These are phyloP conservation scores for Cupressus sempervirens DNA, from an alignment of 75 land plant species.

Conservation along the genomic window DNA sequence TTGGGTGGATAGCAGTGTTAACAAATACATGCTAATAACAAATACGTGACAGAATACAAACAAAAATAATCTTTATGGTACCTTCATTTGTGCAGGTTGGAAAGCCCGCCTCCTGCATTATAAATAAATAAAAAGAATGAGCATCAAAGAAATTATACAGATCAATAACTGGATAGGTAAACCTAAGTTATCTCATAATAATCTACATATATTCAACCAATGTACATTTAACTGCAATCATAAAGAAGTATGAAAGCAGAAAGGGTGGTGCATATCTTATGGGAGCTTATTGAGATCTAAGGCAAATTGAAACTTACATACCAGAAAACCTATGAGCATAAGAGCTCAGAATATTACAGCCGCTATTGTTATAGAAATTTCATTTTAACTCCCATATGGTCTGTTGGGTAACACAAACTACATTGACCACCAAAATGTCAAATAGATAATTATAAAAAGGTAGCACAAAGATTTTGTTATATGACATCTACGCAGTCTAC, in stretches of 20 bases:
- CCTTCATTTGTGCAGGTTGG: slow-evolving; percentile 5
- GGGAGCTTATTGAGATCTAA: neutral
- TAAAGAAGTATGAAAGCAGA: neutral
- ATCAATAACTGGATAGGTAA: neutral
- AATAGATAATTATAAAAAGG: neutral
- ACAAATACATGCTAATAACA: neutral
- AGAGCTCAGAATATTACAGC: neutral
- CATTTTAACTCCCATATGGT: neutral
- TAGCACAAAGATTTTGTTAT: neutral
- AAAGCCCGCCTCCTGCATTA: slow-evolving; percentile 5
- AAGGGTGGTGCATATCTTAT: neutral
- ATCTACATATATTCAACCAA: neutral
- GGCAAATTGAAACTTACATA: neutral
- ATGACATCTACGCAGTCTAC: neutral
- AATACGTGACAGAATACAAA: neutral
- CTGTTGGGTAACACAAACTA: neutral
- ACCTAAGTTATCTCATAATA: neutral
- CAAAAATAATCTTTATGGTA: neutral
- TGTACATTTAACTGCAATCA: neutral
- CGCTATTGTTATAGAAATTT: neutral
- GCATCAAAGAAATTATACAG: neutral
- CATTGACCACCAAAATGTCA: neutral
- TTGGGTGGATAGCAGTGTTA: neutral
- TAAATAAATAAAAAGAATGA: neutral
- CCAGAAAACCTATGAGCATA: neutral